Evolutionary conservation across 495 filamentous ascomycete genomes (phyloP), one percentile per base, ranked within the genome.

Genomic region (Penicillium mononematosum): DNA sequence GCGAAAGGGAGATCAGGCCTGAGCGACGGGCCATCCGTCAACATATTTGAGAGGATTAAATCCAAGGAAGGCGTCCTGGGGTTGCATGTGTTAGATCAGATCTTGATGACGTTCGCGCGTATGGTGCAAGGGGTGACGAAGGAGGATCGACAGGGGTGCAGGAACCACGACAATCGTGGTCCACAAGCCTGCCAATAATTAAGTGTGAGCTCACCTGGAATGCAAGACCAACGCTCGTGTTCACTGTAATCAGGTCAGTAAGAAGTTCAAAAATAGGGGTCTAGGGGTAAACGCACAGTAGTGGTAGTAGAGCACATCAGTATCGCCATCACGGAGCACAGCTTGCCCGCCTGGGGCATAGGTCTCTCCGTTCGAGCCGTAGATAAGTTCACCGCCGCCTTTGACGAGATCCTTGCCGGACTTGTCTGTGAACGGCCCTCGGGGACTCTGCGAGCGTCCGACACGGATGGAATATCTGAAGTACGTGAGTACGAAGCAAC

Each of bases 261-360:
- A 22, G n/a, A 41, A 19, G 1, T 50, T 50, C 5, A 5, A 6
- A 4, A 24, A 20, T 14, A 20, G 11, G 4, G 1, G 32, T 11
- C 7, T 34, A 34, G 22, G 19, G 16, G 39, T 20, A 36, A 50
- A 69, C 75, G 59, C 54, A 78, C 75, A 63, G 45, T 79, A 79
- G 53, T 80, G 78, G 53, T 79, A 80, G 55, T 77, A 81, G 8
- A 80, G 65, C 16, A 78, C 62, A 46, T 79, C 76, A 12, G 50
- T 63, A 2, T 60, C 62, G 17, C 65, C 70, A 27, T 65, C 68
- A 17, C 61, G 65, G 29, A 81, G 50, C 9, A 78, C 67, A 4
- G 71, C 77, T 57, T 76, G 70, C 7, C 77, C 78, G 19, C 78
- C 77, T 31, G 77, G 78, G 4, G 75, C 78, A 63, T 78, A 79